Evolutionary conservation across 2,329 filamentous ascomycete species (phyloP), one percentile per base, ranked within the genome.

Genomic region (Xylaria arbuscula): DNA sequence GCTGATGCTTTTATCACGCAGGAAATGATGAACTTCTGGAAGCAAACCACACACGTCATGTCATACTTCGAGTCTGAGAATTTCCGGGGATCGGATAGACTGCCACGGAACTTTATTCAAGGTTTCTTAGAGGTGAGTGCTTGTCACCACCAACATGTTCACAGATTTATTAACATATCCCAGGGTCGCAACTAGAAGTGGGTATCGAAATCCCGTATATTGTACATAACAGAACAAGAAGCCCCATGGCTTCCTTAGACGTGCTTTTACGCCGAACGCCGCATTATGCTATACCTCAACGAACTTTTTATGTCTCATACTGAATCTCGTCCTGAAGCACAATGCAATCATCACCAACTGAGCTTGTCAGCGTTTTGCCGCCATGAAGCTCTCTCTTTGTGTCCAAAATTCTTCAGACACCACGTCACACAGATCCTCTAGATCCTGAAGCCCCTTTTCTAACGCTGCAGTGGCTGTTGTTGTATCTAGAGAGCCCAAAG

Each of bases 11-110:
- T 34, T 45, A 61, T 66, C 50, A 13, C 24, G 60, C 54, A 98
- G 94, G 96, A 99, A 87, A 99, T 93, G 62, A 89, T 99, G 86
- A 99, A 99, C 85, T 99, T 92, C 87, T 99, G 96, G 96, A 97
- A 98, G 84, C 96, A 99, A 83, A 87, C 94, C 70, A 92, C 92
- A 72, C 96, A 99, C 81, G 88, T 99, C 75, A 93, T 99, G 88
- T 94, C 96, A 77, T 99, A 97, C 83, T 99, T 98, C 87, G 90
- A 94, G 79, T 87, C 90, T 76, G 94, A 98, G 81, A 88, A 87
- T 81, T 88, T 88, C 79, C 83, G 93, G 89, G 85, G 93, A 89
- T 81, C 92, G 86, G 80, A 93, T 75, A 89, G 89, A 80, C 83
- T 98, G 82, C 95, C 95, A 47, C 89, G 89, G 76, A 96, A 89